phyloP scores from a whole-genome alignment of 768 basidiomycete genomes.

The Suillus brevipes region DNA sequence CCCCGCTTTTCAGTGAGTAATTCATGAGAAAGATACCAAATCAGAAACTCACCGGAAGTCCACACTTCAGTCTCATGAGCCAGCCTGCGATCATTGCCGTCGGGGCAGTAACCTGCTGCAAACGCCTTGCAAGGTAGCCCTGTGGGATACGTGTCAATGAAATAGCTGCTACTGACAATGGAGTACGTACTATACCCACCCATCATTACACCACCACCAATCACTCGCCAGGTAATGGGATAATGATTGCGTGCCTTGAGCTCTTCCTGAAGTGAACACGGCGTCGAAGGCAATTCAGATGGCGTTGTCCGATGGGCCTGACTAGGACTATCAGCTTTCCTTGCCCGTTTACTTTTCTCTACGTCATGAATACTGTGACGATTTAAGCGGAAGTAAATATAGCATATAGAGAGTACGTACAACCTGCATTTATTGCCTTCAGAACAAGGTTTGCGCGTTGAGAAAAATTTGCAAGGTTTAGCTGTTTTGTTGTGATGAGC shows the following conservation, averaged over 20 bases:
- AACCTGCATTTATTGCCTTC: constrained; percentile 60
- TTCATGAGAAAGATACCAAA: neutral
- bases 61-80: constrained; percentile 30
- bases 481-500: constrained; percentile 36
- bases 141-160: constrained; percentile 7
- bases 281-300: constrained; percentile 28
- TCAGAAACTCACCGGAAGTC: constrained; percentile 22
- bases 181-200: constrained; percentile 37
- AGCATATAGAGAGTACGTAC: constrained; percentile 37
- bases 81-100: constrained; percentile 30
- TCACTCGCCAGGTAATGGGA: constrained; percentile 74
- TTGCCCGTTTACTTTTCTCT: constrained; percentile 6
- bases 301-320: constrained; percentile 13
- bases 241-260: constrained; percentile 50
- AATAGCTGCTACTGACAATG: neutral
- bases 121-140: constrained; percentile 29
- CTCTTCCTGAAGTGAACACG: constrained; percentile 31
- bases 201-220: constrained; percentile 77
- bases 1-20: neutral
- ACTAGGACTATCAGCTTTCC: constrained; percentile 1
- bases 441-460: constrained; percentile 46
- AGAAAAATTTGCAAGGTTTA: constrained; percentile 61
- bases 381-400: neutral
- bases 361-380: constrained; percentile 46
- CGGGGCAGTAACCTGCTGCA: constrained; percentile 23